Percentiles rank a stretch among this genome's conserved stretches.
Evolutionary conservation across 768 basidiomycete species (phyloP).

Genomic region (Leccinum longicurvipes): DNA sequence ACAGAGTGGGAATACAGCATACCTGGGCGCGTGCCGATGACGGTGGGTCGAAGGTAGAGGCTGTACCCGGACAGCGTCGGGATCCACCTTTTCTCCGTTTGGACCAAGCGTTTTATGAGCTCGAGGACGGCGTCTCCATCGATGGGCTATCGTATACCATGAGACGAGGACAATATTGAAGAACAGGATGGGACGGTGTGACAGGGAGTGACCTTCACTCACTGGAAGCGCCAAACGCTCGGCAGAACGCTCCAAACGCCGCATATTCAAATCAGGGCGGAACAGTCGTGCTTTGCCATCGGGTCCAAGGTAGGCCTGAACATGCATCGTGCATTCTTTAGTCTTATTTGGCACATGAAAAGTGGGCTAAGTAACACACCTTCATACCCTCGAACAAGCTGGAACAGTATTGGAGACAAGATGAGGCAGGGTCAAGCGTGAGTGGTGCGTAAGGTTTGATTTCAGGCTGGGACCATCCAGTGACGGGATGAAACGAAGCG

Average conservation of each 20-base stretch:
- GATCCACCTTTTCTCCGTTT: constrained; percentile 81
- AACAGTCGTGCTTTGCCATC: constrained; percentile 76
- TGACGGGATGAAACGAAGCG: constrained; percentile 54
- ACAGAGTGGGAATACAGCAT: constrained; percentile 1
- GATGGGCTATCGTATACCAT: constrained; percentile 32
- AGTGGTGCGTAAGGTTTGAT: constrained; percentile 70
- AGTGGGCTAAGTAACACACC: constrained; percentile 29
- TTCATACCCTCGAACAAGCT: constrained; percentile 68
- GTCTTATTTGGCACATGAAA: neutral
- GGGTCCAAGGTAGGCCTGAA: constrained; percentile 65
- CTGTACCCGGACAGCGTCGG: constrained; percentile 70
- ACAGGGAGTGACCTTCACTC: constrained; percentile 17
- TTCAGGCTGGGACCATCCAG: constrained; percentile 69
- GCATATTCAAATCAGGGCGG: constrained; percentile 83
- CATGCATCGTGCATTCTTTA: neutral
- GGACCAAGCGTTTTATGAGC: constrained; percentile 64
- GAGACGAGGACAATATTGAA: too few relatives aligned
- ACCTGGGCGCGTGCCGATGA: constrained; percentile 49
- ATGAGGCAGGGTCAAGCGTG: constrained; percentile 51
- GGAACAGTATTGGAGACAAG: constrained; percentile 60
- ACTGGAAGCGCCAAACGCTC: constrained; percentile 73
- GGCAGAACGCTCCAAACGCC: constrained; percentile 65
- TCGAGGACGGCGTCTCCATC: constrained; percentile 44
- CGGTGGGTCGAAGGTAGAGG: constrained; percentile 82
- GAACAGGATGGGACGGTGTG: neutral